Base-by-base conservation (phyloP, 2,329 filamentous ascomycete genomes). In the Ascochyta fabae region DNA sequence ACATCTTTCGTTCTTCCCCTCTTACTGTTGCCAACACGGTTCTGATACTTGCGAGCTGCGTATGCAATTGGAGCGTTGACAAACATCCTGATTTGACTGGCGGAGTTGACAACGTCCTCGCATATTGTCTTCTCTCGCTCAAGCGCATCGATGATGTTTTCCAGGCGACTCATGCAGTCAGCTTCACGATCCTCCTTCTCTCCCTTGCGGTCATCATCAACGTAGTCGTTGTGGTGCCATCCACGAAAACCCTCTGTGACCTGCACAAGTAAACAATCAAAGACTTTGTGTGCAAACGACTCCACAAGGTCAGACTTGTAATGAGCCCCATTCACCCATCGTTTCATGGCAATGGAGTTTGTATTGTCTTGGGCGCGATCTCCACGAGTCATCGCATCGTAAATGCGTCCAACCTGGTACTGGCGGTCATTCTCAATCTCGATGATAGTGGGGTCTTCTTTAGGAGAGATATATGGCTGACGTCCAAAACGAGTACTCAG, bases 101-200 rank as follows among this genome's bases (percentile, higher is more conserved):
- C 70, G 1, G 71, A 74, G 52, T 62, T 68, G 64, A 75, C 72
- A 15, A 75, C 70, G 45, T 75, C 72, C 38, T 75, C 72, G 49
- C 72, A 74, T 15, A 75, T 72, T 0, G 71, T 73, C 60, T 74
- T 75, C 47, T 75, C 72, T 29, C 69, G 65, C 58, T 70, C 65
- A 1, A 75, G 63, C 1, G 66, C 71, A 13, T 55, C 48, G 16
- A 75, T 63, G 46, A 75, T 64, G 27, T 70, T 73, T 5, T 69
- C 62, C 10, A 75, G 48, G 3, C 72, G 61, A 1, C 59, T 66
- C 23, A 59, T 61, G 34, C 72, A 75, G 50, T 65, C 62, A 4
- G 68, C 59, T n/a, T 73, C 64, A 6, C 64, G 67, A 36, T 75
- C 72, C 29, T 72, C 69, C 22, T 68, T 65, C 33, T 74, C 71